phyloP scores from a whole-genome alignment of 495 filamentous ascomycete genomes.

The Hypoxylon cercidicola region DNA sequence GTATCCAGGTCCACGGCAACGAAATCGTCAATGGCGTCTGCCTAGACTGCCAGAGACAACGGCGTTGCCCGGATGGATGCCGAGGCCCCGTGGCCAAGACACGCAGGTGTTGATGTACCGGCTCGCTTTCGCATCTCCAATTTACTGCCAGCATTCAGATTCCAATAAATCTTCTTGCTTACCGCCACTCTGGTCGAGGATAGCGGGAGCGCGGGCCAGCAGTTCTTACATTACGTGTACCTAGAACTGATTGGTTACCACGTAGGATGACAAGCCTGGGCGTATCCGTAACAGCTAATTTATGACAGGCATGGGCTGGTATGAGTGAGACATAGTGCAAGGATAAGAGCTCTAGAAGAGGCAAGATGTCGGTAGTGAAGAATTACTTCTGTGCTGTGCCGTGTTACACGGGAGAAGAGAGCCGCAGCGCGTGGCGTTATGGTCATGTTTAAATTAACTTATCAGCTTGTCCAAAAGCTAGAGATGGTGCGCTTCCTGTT shows the following conservation, averaged over 20 bases:
- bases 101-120: background rate
- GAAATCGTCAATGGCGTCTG: background rate
- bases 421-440: background rate
- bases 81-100: background rate
- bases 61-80: constrained; percentile 1
- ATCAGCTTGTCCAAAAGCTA: no score
- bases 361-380: background rate
- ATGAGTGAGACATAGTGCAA: background rate
- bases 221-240: background rate
- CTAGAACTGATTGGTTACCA: background rate
- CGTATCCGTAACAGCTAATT: background rate
- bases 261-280: background rate
- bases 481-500: no score
- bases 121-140: background rate
- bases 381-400: no score
- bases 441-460: no score
- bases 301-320: background rate
- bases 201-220: background rate
- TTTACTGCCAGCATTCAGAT: background rate
- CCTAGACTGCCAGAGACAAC: constrained; percentile 1
- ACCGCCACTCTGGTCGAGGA: constrained; percentile 3
- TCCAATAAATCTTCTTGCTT: constrained; percentile 1
- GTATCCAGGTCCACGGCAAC: constrained; percentile 15
- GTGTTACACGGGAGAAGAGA: background rate
- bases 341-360: background rate